A percentile compares a stretch with the other conserved stretches of the same genome.
Evolutionary conservation across 2,329 filamentous ascomycete genomes (phyloP).

Genomic region (Trichoderma oligosporum): DNA sequence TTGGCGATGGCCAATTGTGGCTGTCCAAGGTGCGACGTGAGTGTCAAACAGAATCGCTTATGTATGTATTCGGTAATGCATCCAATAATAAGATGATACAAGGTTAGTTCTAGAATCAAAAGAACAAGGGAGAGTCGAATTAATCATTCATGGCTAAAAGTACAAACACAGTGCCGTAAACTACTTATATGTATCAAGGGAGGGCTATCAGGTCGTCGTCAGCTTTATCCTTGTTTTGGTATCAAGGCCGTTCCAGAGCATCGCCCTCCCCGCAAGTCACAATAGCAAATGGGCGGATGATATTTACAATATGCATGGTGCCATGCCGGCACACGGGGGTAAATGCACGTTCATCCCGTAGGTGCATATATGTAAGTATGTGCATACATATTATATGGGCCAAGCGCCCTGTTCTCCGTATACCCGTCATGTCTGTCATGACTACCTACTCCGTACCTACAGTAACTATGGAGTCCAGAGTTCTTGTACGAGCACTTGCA

Average conservation of each 20-base stretch:
- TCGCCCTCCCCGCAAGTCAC: slow-evolving; percentile 1
- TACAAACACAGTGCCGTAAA: background rate
- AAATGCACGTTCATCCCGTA: background rate
- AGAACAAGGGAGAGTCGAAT: background rate
- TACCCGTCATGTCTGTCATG: background rate
- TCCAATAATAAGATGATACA: too few species aligned
- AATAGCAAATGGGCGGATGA: background rate
- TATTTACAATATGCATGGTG: slow-evolving; percentile 6
- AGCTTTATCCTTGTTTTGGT: slow-evolving; percentile 1
- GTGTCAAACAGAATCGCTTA: background rate
- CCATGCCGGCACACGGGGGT: slow-evolving; percentile 18
- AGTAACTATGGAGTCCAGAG: background rate
- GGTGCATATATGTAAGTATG: background rate
- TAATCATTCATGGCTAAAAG: background rate
- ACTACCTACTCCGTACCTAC: background rate
- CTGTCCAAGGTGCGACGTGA: slow-evolving; percentile 16
- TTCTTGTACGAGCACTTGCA: background rate
- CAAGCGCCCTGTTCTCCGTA: background rate
- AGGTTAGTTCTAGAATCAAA: background rate
- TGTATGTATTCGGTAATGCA: background rate
- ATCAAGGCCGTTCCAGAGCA: background rate
- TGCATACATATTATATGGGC: background rate
- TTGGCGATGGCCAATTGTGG: slow-evolving; percentile 1
- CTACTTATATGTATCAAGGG: background rate
- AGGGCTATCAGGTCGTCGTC: too few species aligned